phyloP scores from a whole-genome alignment of 73 alveolate genomes.

The Paramecium pentaurelia region DNA sequence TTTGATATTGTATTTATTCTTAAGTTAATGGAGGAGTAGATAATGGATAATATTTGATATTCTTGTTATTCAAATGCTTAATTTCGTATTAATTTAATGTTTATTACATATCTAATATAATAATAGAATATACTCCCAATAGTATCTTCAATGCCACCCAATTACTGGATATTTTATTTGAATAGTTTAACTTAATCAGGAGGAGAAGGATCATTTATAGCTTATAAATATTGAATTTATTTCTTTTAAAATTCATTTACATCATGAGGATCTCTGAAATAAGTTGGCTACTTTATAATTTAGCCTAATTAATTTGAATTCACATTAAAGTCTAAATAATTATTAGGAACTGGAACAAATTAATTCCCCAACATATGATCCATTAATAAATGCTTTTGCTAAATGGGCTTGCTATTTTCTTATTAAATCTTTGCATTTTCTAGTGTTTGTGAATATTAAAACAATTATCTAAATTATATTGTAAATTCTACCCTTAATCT shows the following conservation, averaged over 20 bases:
- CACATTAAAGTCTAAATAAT: constrained; percentile 8
- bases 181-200: not conserved
- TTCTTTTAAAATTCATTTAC: not conserved
- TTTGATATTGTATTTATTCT: not conserved
- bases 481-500: not conserved
- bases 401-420: not conserved
- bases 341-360: not conserved
- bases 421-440: not conserved
- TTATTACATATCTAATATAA: not conserved
- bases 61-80: not conserved
- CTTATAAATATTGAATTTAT: not conserved
- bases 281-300: not conserved
- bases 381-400: not conserved
- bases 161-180: not conserved
- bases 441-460: not conserved
- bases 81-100: constrained; percentile 6
- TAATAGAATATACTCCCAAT: not conserved
- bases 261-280: constrained; percentile 9
- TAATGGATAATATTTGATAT: not conserved
- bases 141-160: constrained; percentile 34
- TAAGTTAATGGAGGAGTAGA: not conserved
- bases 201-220: constrained; percentile 3
- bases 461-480: not conserved
- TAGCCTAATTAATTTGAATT: not conserved
- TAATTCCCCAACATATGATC: not conserved